Evolutionary conservation across 352 stramenopile genomes (phyloP).

Genomic region (Globisporangium carolinianum): DNA sequence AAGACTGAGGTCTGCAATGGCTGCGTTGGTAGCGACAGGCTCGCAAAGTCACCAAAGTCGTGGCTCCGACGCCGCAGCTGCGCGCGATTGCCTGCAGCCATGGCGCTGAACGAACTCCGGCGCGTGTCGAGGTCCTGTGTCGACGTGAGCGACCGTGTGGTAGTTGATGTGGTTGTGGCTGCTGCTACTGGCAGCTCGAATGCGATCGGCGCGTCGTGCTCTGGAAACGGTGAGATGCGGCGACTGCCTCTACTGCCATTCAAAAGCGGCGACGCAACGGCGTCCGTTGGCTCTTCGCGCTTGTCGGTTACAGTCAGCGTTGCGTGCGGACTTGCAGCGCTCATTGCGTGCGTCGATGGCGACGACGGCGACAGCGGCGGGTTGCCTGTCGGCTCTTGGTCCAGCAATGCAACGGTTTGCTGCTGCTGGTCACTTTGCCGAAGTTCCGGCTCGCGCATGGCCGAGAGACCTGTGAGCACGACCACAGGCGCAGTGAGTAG

Average conservation of each 20-base stretch:
- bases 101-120: constrained; percentile 32
- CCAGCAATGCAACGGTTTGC: too few species aligned
- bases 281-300: constrained; percentile 13
- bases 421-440: too few species aligned
- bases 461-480: constrained; percentile 11
- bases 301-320: not conserved
- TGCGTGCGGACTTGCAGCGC: not conserved
- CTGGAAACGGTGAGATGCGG: constrained; percentile 5
- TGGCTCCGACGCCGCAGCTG: constrained; percentile 38
- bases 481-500: constrained; percentile 6
- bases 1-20: constrained; percentile 6
- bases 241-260: constrained; percentile 1
- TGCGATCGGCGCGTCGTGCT: constrained; percentile 3
- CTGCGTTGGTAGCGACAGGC: constrained; percentile 18
- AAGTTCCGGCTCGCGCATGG: constrained; percentile 12
- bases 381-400: not conserved
- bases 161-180: constrained; percentile 1
- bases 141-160: constrained; percentile 29
- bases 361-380: constrained; percentile 10
- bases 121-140: constrained; percentile 33
- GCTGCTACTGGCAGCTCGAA: constrained; percentile 12
- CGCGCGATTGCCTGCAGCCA: constrained; percentile 34
- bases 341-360: constrained; percentile 6
- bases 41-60: constrained; percentile 28
- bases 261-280: constrained; percentile 12